Evolutionary conservation across 2,329 filamentous ascomycete species (phyloP).

Genomic region (Penicillium digitatum): DNA sequence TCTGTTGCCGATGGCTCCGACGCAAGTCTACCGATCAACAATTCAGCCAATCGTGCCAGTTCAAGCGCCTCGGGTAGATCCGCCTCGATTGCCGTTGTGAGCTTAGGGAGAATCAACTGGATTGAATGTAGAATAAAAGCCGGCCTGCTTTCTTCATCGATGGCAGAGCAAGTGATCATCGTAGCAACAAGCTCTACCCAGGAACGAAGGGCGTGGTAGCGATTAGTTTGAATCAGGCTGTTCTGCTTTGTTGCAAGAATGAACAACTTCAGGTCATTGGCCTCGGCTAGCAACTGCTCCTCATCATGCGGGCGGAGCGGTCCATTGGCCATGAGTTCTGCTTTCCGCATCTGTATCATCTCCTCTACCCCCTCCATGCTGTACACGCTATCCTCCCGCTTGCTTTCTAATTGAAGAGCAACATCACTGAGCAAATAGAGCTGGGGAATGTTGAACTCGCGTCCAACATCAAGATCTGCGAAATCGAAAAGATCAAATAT

Average conservation of each 20-base stretch:
- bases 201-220: slow-evolving; percentile 67
- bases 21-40: slow-evolving; percentile 47
- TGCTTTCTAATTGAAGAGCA: slow-evolving; percentile 63
- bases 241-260: slow-evolving; percentile 42
- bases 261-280: slow-evolving; percentile 36
- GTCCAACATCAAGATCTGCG: slow-evolving; percentile 59
- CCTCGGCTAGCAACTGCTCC: slow-evolving; percentile 40
- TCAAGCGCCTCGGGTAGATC: slow-evolving; percentile 68
- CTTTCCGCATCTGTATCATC: slow-evolving; percentile 58
- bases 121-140: slow-evolving; percentile 81
- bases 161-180: slow-evolving; percentile 76
- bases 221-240: slow-evolving; percentile 38
- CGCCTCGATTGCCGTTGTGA: slow-evolving; percentile 71
- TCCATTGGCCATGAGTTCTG: slow-evolving; percentile 37
- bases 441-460: slow-evolving; percentile 48
- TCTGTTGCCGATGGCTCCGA: slow-evolving; percentile 37
- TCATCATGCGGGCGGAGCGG: slow-evolving; percentile 45
- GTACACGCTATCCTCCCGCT: slow-evolving; percentile 53
- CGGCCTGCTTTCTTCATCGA: slow-evolving; percentile 66
- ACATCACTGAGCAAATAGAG: slow-evolving; percentile 62
- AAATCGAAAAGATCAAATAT: slow-evolving; percentile 95
- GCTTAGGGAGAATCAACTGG: slow-evolving; percentile 80
- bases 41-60: slow-evolving; percentile 72
- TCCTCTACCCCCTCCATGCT: slow-evolving; percentile 69
- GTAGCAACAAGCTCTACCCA: slow-evolving; percentile 85